Evolutionary conservation across 2,329 filamentous ascomycete species (phyloP), one percentile per base, ranked within the genome.

Genomic region (Aspergillus phoenicis): DNA sequence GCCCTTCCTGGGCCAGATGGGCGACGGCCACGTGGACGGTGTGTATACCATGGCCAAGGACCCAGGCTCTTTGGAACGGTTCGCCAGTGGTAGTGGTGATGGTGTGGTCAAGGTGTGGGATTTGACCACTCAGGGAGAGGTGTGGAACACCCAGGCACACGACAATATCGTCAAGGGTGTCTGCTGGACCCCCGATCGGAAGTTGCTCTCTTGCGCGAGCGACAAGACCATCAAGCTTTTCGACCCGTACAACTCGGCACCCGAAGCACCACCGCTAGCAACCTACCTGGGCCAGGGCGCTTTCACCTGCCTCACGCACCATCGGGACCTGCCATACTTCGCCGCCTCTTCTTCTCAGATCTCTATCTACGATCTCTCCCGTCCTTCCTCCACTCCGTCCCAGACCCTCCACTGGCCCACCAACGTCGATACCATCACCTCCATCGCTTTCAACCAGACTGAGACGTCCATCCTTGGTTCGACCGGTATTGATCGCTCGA

Each of bases 71-170:
- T 78, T 94, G 26, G 85, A 91, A 68, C 83, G 88, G 60, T 86
- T 93, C 68, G 91, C 93, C 6, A 94, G 90, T 71, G 93, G 91
- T 47, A 92, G 89, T 67, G 93, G 93, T 65, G 95, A 99, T 76
- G 94, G 95, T 66, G 87, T 97, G 8, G 86, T 99, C 60, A 99
- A 99, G 78, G 90, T 95, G 36, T 96, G 93, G 93, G 89, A 96
- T 77, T 80, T 95, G 68, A 85, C 88, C 8, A 89, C 83, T 63
- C 82, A 86, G 59, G 87, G 90, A 28, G 89, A 95, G 73, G 83
- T 89, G 52, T 94, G 91, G 89, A 84, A 91, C 69, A 85, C 85
- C 3, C 87, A 90, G 64, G 94, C 93, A 24, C 96, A 99, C 75
- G 91, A 97, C 69, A 96, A 96, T 68, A 89, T 97, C 48, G 91